These are phyloP conservation scores for Samsoniella hepiali DNA, from an alignment of 2,329 filamentous ascomycete genomes.

Conservation along the genomic window DNA sequence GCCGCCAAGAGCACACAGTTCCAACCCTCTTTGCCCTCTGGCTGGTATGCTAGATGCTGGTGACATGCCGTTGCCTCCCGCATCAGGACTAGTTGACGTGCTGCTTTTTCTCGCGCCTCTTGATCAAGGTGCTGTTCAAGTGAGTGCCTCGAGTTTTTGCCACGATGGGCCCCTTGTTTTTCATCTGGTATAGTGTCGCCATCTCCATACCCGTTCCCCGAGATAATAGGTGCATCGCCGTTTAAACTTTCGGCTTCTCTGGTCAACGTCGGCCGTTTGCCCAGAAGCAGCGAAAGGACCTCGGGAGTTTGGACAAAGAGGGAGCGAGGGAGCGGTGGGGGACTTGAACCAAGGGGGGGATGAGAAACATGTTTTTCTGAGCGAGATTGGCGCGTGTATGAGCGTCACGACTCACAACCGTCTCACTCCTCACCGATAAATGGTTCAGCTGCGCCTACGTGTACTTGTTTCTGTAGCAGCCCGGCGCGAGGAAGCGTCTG, in stretches of 20 bases:
- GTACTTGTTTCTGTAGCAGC: background rate
- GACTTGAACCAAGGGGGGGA: background rate
- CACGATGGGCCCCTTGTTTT: background rate
- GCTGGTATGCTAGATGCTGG: slow-evolving; percentile 8
- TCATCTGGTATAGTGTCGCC: background rate
- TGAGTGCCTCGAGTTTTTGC: background rate
- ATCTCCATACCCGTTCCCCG: background rate
- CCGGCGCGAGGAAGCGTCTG: too few species aligned
- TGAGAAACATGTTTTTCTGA: background rate
- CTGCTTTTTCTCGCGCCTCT: background rate
- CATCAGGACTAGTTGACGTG: slow-evolving; percentile 7
- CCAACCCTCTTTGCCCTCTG: background rate
- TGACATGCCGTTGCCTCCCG: background rate
- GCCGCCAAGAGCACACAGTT: background rate
- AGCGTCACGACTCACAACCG: background rate
- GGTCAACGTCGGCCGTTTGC: background rate
- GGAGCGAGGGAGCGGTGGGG: background rate
- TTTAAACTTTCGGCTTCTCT: slow-evolving; percentile 10
- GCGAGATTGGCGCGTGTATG: background rate
- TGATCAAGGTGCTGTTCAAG: background rate
- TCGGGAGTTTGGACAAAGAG: background rate
- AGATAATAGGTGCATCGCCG: background rate
- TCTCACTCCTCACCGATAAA: background rate
- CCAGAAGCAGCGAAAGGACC: background rate
- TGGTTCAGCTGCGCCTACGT: background rate